Evolutionary conservation across 2,329 filamentous ascomycete genomes (phyloP).

Genomic region (Blastomyces gilchristii): DNA sequence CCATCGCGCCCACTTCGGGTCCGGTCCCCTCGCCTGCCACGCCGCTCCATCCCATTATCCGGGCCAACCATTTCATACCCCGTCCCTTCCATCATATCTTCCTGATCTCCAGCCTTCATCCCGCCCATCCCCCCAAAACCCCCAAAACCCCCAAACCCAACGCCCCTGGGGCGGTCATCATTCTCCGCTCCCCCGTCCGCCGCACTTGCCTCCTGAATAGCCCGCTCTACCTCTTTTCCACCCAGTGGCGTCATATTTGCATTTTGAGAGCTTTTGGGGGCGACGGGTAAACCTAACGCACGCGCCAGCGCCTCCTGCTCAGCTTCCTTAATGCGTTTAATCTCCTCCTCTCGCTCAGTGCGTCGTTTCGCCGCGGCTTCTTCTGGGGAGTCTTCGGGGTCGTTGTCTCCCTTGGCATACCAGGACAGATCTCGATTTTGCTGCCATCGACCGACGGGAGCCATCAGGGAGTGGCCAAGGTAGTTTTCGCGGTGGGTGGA

Average conservation of each 20-base stretch:
- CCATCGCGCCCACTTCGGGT: slow-evolving; percentile 24
- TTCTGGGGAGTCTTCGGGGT: slow-evolving; percentile 39
- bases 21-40: slow-evolving; percentile 24
- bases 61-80: slow-evolving; percentile 13
- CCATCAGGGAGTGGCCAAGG: slow-evolving; percentile 84
- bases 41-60: slow-evolving; percentile 15
- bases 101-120: slow-evolving; percentile 22
- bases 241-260: slow-evolving; percentile 54
- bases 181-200: slow-evolving; percentile 17
- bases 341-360: slow-evolving; percentile 59
- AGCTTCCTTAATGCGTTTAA: slow-evolving; percentile 73
- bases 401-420: slow-evolving; percentile 48
- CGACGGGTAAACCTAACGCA: slow-evolving; percentile 69
- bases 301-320: slow-evolving; percentile 84
- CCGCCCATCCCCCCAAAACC: slow-evolving; percentile 24
- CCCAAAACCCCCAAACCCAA: slow-evolving; percentile 27
- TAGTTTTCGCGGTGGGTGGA: slow-evolving; percentile 82
- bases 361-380: slow-evolving; percentile 35
- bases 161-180: slow-evolving; percentile 22
- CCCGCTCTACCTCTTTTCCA: slow-evolving; percentile 47
- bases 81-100: slow-evolving; percentile 22
- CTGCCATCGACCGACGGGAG: slow-evolving; percentile 86
- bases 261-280: slow-evolving; percentile 51
- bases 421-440: slow-evolving; percentile 59
- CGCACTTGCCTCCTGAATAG: slow-evolving; percentile 35